Evolutionary conservation across 1,284 basidiomycete species (phyloP).

Genomic region (Rhodotorula glutinis): DNA sequence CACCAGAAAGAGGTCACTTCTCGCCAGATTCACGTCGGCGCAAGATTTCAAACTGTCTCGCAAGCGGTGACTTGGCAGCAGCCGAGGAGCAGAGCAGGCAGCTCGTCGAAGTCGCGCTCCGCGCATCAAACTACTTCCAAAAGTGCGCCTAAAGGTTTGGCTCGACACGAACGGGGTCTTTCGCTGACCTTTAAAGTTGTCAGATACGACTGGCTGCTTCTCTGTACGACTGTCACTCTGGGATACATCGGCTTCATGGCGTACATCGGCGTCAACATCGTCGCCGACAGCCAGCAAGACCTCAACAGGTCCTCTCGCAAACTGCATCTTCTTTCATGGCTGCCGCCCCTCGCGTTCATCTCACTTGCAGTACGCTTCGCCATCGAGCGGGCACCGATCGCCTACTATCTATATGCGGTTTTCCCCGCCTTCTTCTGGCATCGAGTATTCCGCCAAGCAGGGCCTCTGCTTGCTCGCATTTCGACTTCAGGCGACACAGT

Average conservation of each 20-base stretch:
- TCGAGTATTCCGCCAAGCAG: slow-evolving; percentile 4
- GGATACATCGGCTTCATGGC: slow-evolving; percentile 75
- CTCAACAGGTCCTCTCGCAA: background rate
- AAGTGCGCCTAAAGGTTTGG: slow-evolving; percentile 53
- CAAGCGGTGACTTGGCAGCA: slow-evolving; percentile 52
- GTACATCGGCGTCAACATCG: slow-evolving; percentile 44
- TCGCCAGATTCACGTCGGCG: slow-evolving; percentile 50
- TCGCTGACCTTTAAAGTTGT: background rate
- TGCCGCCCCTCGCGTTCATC: slow-evolving; percentile 3
- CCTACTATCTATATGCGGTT: slow-evolving; percentile 71
- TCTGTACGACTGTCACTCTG: slow-evolving; percentile 64
- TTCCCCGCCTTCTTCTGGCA: slow-evolving; percentile 71
- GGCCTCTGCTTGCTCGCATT: too few relatives aligned
- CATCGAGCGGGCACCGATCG: slow-evolving; percentile 64
- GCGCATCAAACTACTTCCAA: slow-evolving; percentile 75
- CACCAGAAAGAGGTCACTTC: slow-evolving; percentile 46
- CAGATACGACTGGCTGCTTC: slow-evolving; percentile 70
- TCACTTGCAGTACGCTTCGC: slow-evolving; percentile 57
- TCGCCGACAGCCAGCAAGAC: slow-evolving; percentile 10
- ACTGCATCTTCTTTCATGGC: background rate
- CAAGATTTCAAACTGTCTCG: slow-evolving; percentile 48
- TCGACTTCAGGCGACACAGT: background rate
- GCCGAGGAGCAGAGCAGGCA: slow-evolving; percentile 57
- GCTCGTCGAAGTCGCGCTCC: slow-evolving; percentile 57
- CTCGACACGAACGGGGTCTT: too few relatives aligned